A percentile compares a stretch with the other conserved stretches of the same genome.
phyloP scores from a whole-genome alignment of 495 filamentous ascomycete species.

The Annulohypoxylon stygium region DNA sequence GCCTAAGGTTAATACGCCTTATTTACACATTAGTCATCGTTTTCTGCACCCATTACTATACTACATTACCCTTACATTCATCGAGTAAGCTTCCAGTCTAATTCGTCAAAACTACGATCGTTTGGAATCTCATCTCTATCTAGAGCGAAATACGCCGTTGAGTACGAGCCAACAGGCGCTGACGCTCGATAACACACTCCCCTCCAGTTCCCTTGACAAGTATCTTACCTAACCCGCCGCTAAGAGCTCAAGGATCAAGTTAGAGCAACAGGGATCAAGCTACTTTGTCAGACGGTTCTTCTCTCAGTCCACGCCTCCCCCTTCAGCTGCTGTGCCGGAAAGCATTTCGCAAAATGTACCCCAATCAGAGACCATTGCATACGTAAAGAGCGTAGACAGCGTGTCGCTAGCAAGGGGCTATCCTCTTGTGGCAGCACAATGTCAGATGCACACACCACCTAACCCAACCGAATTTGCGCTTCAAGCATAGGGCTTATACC shows the following conservation, averaged over 20 bases:
- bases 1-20: neutral
- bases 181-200: slow-evolving; percentile 26
- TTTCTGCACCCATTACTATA: slow-evolving; percentile 1
- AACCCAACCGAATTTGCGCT: slow-evolving; percentile 28
- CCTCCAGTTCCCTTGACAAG: slow-evolving; percentile 30
- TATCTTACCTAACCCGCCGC: slow-evolving; percentile 50
- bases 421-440: slow-evolving; percentile 29
- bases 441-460: slow-evolving; percentile 41
- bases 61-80: slow-evolving; percentile 1
- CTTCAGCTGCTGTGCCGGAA: slow-evolving; percentile 20
- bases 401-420: slow-evolving; percentile 13
- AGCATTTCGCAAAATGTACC: slow-evolving; percentile 35
- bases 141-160: slow-evolving; percentile 18
- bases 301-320: slow-evolving; percentile 35
- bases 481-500: slow-evolving; percentile 44
- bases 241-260: slow-evolving; percentile 34
- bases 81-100: slow-evolving; percentile 11
- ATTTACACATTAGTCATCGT: slow-evolving; percentile 4
- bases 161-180: slow-evolving; percentile 43
- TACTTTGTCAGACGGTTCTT: slow-evolving; percentile 17
- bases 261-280: slow-evolving; percentile 20
- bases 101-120: slow-evolving; percentile 17
- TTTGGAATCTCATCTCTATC: slow-evolving; percentile 5
- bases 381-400: neutral
- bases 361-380: slow-evolving; percentile 36